Percentiles rank a stretch among this genome's conserved stretches.
These are phyloP conservation scores for Colletotrichum caudatum DNA, from an alignment of 2,329 filamentous ascomycete species.

Conservation along the genomic window DNA sequence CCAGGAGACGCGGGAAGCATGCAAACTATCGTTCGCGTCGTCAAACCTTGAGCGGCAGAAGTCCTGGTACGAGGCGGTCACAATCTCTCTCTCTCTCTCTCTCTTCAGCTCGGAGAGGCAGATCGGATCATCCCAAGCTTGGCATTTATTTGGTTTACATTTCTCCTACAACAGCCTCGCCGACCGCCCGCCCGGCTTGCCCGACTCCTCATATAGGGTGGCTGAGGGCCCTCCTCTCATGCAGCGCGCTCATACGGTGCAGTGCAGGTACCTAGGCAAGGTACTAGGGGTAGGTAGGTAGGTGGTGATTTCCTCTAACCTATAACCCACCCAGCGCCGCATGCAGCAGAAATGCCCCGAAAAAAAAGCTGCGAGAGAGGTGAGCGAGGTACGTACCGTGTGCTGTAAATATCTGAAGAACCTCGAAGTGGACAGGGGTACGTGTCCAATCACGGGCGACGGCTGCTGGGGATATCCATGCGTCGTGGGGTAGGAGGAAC, in stretches of 20 bases:
- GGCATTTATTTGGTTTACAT: neutral
- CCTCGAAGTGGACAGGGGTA: neutral
- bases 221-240: neutral
- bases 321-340: neutral
- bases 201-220: slow-evolving; percentile 4
- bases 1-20: neutral
- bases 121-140: neutral
- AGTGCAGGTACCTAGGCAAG: too few relatives aligned
- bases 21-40: slow-evolving; percentile 5
- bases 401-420: slow-evolving; percentile 16
- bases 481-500: slow-evolving; percentile 31
- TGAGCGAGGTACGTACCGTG: slow-evolving; percentile 14
- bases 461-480: slow-evolving; percentile 18
- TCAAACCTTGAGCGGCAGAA: slow-evolving; percentile 22
- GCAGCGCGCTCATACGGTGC: neutral
- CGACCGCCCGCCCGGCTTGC: neutral
- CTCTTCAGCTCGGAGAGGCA: neutral
- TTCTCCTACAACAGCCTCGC: neutral
- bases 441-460: neutral
- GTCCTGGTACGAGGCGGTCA: too few relatives aligned
- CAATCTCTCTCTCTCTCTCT: neutral
- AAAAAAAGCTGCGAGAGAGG: slow-evolving; percentile 1
- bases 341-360: slow-evolving; percentile 19
- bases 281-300: too few relatives aligned
- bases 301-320: too few relatives aligned